Base-by-base conservation (phyloP, 2,329 filamentous ascomycete species). In the Dothideomycetes sp. region DNA sequence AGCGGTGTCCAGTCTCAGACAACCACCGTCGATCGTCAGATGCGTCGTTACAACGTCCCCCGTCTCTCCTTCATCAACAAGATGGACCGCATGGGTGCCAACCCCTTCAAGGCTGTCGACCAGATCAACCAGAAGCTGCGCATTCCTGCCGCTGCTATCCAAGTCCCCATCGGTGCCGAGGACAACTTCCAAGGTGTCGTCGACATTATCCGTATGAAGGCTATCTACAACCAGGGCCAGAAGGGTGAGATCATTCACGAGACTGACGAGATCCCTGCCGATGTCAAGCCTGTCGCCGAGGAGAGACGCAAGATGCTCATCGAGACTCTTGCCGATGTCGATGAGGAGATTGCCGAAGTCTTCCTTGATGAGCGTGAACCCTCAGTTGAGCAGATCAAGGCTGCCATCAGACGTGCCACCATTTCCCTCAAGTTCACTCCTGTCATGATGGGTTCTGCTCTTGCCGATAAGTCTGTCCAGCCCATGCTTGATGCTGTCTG, bases 81-180 rank as follows among this genome's bases (percentile, higher is more conserved):
- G 74, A 96, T 98, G 89, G 91, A 98, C 59, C 82, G 91, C 50
- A 95, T 95, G 83, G 91, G 91, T 45, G 85, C 91, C 49, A 96
- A 98, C 60, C 91, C 91, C 7, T 98, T 88, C 78, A 95, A 94
- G 67, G 88, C 87, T 7, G 80, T 98, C 43, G 89, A 98, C 28
- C 88, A 95, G 67, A 96, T 98, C 71, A 95, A 94, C 68, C 76
- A 80, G 55, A 98, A 98, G 68, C 76, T 98, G 48, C 88, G 88
- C 67, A 82, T 96, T 39, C 80, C 84, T 22, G 91, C 91, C 23
- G 91, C 91, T 10, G 91, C 91, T 13, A 74, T 98, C 30, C 91
- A 98, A 65, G 79, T 98, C 17, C 91, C 91, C 8, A 95, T 98
- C 52, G 91, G 91, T 45, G 71, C 78, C 18, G 91, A 98, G 64